Base-by-base conservation (phyloP, 495 filamentous ascomycete species). In the Pyronema domesticum region DNA sequence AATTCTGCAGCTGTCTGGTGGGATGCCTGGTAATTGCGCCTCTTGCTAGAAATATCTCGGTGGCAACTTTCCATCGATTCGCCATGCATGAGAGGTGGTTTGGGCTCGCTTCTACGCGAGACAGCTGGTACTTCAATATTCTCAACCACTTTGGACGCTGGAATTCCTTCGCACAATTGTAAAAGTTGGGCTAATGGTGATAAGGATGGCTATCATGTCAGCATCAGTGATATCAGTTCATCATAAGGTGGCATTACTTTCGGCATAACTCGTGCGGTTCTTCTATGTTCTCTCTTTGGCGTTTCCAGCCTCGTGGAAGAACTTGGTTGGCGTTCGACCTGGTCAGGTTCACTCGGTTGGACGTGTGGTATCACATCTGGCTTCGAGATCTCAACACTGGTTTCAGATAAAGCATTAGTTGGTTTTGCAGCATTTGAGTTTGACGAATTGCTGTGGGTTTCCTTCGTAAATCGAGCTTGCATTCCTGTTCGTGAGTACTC, bases 401-500 rank as follows among this genome's bases (percentile, higher is more conserved):
- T 47, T 19, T 11, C 23, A 36, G 47, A 36, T 34, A 34, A n/a
- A 35, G 30, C 7, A 11, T 11, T 3, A 34, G 10, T 35, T 50
- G 19, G 5, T 50, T 8, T 36, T 50, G 47, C 30, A 17, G 47
- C 23, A 13, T 17, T 42, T 13, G 34, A 35, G 7, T 36, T 36
- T 50, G 47, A 6, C 47, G 47, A 36, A 36, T 50, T 13, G 4
- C 19, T 13, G 34, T n/a, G 39, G 15, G 1, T 3, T 17, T 17
- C 47, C 36, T 11, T 8, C 2, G 19, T 33, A 39, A 57, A 51
- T n/a, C 45, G 54, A 35, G 39, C 39, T 23, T 61, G 57, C 35
- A 46, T 53, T 15, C 59, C 57, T 11, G 36, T n/a, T 19, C 46
- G 54, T 3, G 59, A 60, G 51, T 61, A 61, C 48, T 61, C 57